A percentile compares a stretch with the other conserved stretches of the same genome.
These are phyloP conservation scores for Adansonia madagascariensis DNA, from an alignment of 441 rosid species.

Conservation along the genomic window DNA sequence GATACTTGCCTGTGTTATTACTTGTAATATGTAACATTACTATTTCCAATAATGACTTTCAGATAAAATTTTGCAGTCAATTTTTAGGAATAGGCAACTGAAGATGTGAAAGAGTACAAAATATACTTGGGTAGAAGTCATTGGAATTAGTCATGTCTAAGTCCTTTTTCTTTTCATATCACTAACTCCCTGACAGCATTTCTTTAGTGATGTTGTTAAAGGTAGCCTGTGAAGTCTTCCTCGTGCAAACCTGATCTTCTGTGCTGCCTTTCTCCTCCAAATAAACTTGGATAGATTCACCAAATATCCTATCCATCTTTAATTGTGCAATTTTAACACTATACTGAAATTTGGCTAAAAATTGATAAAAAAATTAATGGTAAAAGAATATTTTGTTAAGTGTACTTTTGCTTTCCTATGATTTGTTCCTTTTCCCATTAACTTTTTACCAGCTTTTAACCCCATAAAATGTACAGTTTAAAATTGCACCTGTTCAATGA, in stretches of 20 bases:
- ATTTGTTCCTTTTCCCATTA: background rate
- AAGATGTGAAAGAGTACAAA: slow-evolving; percentile 16
- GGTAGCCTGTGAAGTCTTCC: background rate
- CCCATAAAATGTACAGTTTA: background rate
- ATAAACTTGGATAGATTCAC: background rate
- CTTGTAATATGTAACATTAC: background rate
- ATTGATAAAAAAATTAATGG: too few relatives aligned
- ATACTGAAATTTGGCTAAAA: background rate
- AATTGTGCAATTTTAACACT: background rate
- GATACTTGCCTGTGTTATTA: slow-evolving; percentile 6
- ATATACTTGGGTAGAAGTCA: background rate
- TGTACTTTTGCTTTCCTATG: background rate
- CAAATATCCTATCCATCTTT: background rate
- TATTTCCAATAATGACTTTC: slow-evolving; percentile 1
- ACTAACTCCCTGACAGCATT: background rate
- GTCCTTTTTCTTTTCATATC: background rate
- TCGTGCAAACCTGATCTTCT: background rate
- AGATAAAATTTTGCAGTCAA: background rate
- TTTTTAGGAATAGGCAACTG: slow-evolving; percentile 4
- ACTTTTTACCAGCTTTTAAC: background rate
- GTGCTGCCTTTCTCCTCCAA: background rate
- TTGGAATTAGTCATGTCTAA: background rate
- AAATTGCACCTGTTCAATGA: background rate
- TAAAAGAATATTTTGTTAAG: too few relatives aligned
- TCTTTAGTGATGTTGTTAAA: background rate